phyloP scores from a whole-genome alignment of 345 rosid species.

The Arabidopsis arenosa region DNA sequence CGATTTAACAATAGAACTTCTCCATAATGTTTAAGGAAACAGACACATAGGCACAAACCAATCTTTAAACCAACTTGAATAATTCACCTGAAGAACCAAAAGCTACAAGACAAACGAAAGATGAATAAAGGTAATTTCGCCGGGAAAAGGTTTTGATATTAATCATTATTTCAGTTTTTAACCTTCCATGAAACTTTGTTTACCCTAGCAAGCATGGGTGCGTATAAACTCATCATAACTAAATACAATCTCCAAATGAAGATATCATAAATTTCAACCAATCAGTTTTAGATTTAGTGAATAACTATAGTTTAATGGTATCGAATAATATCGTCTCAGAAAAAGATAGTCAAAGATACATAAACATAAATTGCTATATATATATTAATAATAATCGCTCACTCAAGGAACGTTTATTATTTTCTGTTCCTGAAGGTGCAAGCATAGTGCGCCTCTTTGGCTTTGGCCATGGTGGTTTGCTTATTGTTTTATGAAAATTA shows the following conservation, averaged over 20 bases:
- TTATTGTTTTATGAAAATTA: not conserved
- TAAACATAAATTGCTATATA: not conserved
- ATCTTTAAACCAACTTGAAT: constrained; percentile 13
- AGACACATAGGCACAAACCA: not conserved
- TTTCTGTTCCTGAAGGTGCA: constrained; percentile 31
- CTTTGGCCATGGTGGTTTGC: constrained; percentile 24
- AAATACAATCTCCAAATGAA: not conserved
- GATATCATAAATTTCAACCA: constrained; percentile 12
- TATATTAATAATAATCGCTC: not conserved
- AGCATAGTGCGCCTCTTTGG: constrained; percentile 34
- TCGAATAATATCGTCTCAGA: not conserved
- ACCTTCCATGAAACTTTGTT: not conserved
- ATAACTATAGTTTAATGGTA: not conserved
- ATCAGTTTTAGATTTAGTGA: not conserved
- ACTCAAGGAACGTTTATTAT: not conserved
- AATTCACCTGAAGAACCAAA: not conserved
- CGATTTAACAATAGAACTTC: not conserved
- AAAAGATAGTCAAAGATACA: constrained; percentile 11
- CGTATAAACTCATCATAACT: not conserved
- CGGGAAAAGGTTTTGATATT: not conserved
- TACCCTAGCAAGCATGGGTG: not conserved
- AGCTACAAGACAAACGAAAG: too few relatives aligned
- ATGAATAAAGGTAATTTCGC: too few relatives aligned
- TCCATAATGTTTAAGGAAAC: not conserved
- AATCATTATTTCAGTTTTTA: not conserved